Evolutionary conservation across 257 asterid species (phyloP).

Genomic region (Craterostigma plantagineum): DNA sequence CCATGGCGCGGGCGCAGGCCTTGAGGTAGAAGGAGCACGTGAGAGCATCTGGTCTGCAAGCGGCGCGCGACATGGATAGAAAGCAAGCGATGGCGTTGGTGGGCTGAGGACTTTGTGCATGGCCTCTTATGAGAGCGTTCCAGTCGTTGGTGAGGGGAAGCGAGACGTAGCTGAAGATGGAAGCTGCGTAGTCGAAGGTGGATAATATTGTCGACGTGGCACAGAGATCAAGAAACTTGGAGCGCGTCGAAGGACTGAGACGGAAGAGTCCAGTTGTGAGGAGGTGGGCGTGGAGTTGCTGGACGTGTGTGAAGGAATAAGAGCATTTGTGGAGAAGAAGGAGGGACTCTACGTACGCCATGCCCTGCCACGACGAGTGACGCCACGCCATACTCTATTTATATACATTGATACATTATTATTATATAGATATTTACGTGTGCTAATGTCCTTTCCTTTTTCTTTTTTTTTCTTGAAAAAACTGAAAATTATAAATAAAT

Average conservation of each 20-base stretch:
- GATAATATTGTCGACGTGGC: conserved; percentile 34
- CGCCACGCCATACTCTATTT: no score
- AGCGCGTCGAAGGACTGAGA: conserved; percentile 24
- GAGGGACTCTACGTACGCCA: conserved; percentile 47
- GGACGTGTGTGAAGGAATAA: conserved; percentile 21
- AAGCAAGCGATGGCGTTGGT: conserved; percentile 33
- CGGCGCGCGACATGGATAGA: conserved; percentile 48
- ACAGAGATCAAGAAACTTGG: conserved; percentile 58
- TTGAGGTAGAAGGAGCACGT: conserved; percentile 83
- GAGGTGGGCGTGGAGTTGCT: conserved; percentile 52
- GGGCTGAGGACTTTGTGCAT: conserved; percentile 60
- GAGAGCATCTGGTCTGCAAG: conserved; percentile 67
- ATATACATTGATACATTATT: no score
- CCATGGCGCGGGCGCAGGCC: conserved; percentile 78
- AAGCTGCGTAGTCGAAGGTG: conserved; percentile 41
- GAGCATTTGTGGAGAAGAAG: conserved; percentile 49
- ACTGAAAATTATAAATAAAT: no score
- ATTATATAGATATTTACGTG: no score
- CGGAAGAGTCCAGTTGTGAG: conserved; percentile 29
- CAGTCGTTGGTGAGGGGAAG: conserved; percentile 60
- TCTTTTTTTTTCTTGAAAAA: no score
- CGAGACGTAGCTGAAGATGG: conserved; percentile 32
- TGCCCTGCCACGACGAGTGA: conserved; percentile 3
- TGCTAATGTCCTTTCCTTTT: no score
- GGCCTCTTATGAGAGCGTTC: conserved; percentile 94